A percentile compares a stretch with the other conserved stretches of the same genome.
phyloP scores from a whole-genome alignment of 1,284 basidiomycete species.

The Pisolithus thermaeus region DNA sequence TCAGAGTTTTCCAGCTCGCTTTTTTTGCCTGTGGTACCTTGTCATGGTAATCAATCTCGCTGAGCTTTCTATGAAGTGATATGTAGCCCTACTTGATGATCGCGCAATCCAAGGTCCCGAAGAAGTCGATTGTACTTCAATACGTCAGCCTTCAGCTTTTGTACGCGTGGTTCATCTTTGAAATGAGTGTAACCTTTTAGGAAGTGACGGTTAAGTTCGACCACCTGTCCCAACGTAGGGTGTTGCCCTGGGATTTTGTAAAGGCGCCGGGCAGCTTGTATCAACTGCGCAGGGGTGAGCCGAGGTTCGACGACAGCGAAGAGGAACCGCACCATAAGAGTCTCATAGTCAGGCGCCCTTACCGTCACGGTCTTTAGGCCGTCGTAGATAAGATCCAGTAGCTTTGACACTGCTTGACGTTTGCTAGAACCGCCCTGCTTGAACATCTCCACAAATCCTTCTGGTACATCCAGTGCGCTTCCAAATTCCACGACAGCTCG shows the following conservation, averaged over 20 bases:
- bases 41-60: constrained; percentile 1
- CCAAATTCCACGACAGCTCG: constrained; percentile 98
- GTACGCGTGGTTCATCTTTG: constrained; percentile 89
- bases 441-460: constrained; percentile 84
- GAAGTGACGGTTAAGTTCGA: constrained; percentile 93
- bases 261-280: constrained; percentile 92
- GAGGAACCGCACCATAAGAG: constrained; percentile 73
- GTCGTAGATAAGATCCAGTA: constrained; percentile 92
- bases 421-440: constrained; percentile 87
- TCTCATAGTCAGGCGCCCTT: constrained; percentile 95
- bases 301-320: not conserved
- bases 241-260: constrained; percentile 96
- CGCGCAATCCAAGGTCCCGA: constrained; percentile 86
- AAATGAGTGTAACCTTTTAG: constrained; percentile 93
- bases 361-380: constrained; percentile 97
- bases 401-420: constrained; percentile 84
- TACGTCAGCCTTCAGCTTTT: constrained; percentile 78
- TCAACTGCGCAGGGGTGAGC: constrained; percentile 48
- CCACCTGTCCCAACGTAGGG: constrained; percentile 92
- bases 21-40: constrained; percentile 79
- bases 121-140: constrained; percentile 90
- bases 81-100: no score
- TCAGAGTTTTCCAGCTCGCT: constrained; percentile 82
- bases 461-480: constrained; percentile 82
- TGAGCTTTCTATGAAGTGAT: constrained; percentile 24